Base-by-base conservation (phyloP, 176 grass and related monocot genomes). In the Chloris gayana region DNA sequence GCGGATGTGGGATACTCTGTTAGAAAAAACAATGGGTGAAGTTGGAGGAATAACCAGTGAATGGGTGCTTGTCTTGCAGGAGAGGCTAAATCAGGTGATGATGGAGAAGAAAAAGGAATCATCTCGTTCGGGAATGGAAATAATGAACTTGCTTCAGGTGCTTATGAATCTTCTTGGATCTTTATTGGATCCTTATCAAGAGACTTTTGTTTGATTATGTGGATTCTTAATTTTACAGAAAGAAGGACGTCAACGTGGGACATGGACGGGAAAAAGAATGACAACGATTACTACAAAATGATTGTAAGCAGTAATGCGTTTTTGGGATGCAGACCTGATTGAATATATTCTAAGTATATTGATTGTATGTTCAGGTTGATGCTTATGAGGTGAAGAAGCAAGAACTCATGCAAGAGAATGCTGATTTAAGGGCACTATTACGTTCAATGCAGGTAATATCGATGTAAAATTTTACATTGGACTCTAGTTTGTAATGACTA, bases 21-120 rank as follows among this genome's bases (percentile, higher is more conserved):
- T 29, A 29, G 12, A 60, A 60, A 60, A 60, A 27, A 9, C 56
- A 34, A 50, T 17, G 22, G 26, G 73, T 78, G 34, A 42, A 4
- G 61, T 66, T 82, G 39, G 65, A 78, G 37, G 41, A 31, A 71
- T 67, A 61, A 61, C 58, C 58, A 27, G 25, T 29, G n/a, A n/a
- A n/a, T n/a, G 1, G 24, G 58, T 61, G n/a, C n/a, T 61, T 75
- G 39, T 80, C 74, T 79, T 86, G 67, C 80, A 99, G 97, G 93
- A 99, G 80, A 91, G 74, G 66, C 80, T 99, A 82, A 99, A 99
- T 74, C 93, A 99, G 75, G 97, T 96, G 19, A 56, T 96, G 57
- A 91, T 88, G 86, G 97, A 99, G 83, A 96, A 99, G 88, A 99
- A 99, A 82, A 99, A 96, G 72, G 97, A 96, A 64, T 99, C 93